Percentiles rank a stretch among this genome's conserved stretches.
phyloP scores from a whole-genome alignment of 352 stramenopile species.

The Phytopythium litorale region DNA sequence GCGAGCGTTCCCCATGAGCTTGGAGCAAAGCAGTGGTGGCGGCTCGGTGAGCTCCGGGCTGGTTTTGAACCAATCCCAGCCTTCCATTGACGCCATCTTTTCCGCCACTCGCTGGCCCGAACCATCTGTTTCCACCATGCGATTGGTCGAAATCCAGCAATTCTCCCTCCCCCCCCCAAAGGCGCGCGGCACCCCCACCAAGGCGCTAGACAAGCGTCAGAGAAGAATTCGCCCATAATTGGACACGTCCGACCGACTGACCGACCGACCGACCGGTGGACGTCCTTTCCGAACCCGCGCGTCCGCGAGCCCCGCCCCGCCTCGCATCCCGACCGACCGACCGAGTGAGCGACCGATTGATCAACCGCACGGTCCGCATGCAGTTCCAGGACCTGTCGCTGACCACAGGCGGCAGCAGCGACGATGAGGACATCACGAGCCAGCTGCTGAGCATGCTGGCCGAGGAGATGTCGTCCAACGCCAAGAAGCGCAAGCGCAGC shows the following conservation, averaged over 20 bases:
- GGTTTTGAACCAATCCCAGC: neutral
- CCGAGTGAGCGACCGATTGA: neutral
- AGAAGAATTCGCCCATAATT: conserved; percentile 4
- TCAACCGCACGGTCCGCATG: neutral
- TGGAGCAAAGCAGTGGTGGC: conserved; percentile 1
- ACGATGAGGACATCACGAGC: conserved; percentile 40
- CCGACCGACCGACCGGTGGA: no score
- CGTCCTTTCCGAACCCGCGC: neutral
- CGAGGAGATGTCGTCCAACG: conserved; percentile 38
- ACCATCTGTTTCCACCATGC: neutral
- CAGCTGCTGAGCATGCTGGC: conserved; percentile 36
- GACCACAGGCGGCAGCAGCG: conserved; percentile 15
- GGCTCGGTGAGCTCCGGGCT: neutral
- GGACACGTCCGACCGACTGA: neutral
- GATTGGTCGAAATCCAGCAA: conserved; percentile 3
- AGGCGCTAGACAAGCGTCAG: neutral
- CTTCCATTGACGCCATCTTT: neutral
- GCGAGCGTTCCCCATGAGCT: neutral
- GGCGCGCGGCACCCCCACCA: neutral
- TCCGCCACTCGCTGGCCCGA: neutral
- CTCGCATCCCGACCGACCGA: neutral
- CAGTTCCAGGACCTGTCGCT: conserved; percentile 7
- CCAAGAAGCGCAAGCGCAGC: conserved; percentile 33
- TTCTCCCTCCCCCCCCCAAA: neutral
- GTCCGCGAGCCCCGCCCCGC: neutral